Conservation (phyloP, 768 basidiomycete genomes). For the Cytidiella melzeri region DNA sequence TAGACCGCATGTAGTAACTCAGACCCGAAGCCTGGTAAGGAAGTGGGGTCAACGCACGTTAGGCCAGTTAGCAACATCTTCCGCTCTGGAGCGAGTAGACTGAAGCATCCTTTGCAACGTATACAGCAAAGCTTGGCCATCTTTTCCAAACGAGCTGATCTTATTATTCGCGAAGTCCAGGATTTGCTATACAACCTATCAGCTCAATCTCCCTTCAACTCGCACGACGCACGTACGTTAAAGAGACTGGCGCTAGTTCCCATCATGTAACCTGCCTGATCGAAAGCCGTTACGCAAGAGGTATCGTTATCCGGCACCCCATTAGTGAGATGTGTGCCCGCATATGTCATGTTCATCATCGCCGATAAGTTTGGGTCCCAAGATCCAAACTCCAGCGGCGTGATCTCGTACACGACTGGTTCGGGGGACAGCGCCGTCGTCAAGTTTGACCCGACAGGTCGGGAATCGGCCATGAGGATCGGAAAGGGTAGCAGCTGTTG, state of each 20-base stretch:
- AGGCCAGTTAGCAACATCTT: constrained; percentile 25
- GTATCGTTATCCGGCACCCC: constrained; percentile 59
- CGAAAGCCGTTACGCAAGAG: constrained; percentile 64
- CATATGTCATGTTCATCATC: constrained; percentile 32
- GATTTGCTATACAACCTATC: background rate
- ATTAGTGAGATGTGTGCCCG: constrained; percentile 53
- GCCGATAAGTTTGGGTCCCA: background rate
- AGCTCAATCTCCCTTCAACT: background rate
- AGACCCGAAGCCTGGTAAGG: constrained; percentile 8
- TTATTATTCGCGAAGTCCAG: background rate
- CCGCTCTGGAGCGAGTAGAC: constrained; percentile 18
- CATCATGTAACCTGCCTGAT: constrained; percentile 69
- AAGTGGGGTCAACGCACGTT: constrained; percentile 32
- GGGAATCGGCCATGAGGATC: constrained; percentile 53
- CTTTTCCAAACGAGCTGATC: background rate
- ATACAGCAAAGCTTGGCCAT: background rate
- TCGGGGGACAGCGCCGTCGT: constrained; percentile 43
- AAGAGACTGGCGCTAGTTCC: constrained; percentile 61
- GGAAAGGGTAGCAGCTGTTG: constrained; percentile 55
- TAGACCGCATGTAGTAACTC: constrained; percentile 12
- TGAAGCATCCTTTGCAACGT: constrained; percentile 15
- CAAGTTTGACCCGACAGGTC: constrained; percentile 37
- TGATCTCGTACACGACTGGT: constrained; percentile 39
- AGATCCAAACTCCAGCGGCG: constrained; percentile 11
- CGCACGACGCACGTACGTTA: constrained; percentile 13